These are phyloP conservation scores for Phalaenopsis aphrodite DNA, from an alignment of 106 monocot genomes.

Conservation along the genomic window DNA sequence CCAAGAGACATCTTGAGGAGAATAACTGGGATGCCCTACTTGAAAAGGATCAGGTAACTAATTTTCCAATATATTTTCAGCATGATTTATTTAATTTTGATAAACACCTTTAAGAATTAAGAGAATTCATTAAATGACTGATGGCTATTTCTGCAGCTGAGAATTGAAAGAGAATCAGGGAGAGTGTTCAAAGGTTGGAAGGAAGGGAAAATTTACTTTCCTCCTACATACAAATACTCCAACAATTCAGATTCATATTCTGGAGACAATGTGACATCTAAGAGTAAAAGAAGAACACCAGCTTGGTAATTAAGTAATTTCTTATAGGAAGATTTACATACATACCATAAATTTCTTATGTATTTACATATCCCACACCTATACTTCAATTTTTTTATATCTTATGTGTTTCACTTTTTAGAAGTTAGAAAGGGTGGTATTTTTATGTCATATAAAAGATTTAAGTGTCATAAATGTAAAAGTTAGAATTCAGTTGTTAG, in stretches of 20 bases:
- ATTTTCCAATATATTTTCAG: not conserved
- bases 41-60: conserved; percentile 51
- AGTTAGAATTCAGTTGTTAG: too few species aligned
- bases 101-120: not conserved
- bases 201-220: conserved; percentile 13
- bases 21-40: conserved; percentile 49
- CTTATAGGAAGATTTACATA: too few species aligned
- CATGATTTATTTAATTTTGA: not conserved
- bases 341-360: too few species aligned
- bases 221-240: conserved; percentile 17
- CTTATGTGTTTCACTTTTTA: too few species aligned
- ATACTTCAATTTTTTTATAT: too few species aligned
- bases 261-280: not conserved
- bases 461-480: too few species aligned
- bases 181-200: conserved; percentile 15
- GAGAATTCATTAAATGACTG: not conserved
- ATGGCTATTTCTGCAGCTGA: conserved; percentile 2
- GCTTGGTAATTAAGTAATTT: conserved; percentile 4
- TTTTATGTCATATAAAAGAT: too few species aligned
- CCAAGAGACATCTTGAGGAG: conserved; percentile 32
- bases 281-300: conserved; percentile 11
- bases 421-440: too few species aligned
- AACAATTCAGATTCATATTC: conserved; percentile 11
- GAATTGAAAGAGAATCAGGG: conserved; percentile 10
- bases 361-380: too few species aligned